phyloP scores from a whole-genome alignment of 371 early-diverging fungal species.

The Mycotypha africana region DNA sequence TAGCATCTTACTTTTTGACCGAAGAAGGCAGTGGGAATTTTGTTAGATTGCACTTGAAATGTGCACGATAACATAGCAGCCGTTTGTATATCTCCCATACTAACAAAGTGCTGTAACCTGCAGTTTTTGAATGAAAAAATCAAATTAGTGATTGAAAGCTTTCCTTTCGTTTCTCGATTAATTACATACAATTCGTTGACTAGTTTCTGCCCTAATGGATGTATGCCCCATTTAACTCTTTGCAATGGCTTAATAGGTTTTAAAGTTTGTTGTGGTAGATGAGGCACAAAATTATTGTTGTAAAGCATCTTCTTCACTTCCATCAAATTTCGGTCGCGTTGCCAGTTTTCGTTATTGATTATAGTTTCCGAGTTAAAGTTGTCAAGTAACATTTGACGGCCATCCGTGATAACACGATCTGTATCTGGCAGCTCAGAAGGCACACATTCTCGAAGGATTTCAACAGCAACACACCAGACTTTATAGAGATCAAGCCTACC shows the following conservation, averaged over 20 bases:
- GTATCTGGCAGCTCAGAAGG: constrained; percentile 23
- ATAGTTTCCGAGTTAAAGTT: constrained; percentile 2
- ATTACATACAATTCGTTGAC: constrained; percentile 56
- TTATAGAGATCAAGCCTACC: constrained; percentile 55
- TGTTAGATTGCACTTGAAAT: constrained; percentile 32
- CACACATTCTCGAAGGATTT: constrained; percentile 51
- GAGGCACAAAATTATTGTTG: not conserved
- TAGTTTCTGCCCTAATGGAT: constrained; percentile 65
- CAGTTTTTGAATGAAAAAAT: too few relatives aligned
- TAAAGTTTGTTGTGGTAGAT: too few relatives aligned
- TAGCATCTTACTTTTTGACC: constrained; percentile 10
- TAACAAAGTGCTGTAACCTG: constrained; percentile 62
- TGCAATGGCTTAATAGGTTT: constrained; percentile 13
- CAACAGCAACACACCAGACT: constrained; percentile 69
- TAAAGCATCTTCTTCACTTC: constrained; percentile 13
- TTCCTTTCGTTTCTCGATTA: too few relatives aligned
- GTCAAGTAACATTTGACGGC: constrained; percentile 8
- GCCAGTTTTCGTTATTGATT: constrained; percentile 9
- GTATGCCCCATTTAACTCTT: constrained; percentile 62
- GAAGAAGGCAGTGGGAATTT: constrained; percentile 13
- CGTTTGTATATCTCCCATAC: constrained; percentile 78
- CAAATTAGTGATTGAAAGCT: not conserved
- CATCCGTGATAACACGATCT: constrained; percentile 13
- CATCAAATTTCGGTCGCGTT: constrained; percentile 18
- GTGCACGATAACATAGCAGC: constrained; percentile 79